Conservation (phyloP, 257 asterid genomes). For the Primulina eburnea region DNA sequence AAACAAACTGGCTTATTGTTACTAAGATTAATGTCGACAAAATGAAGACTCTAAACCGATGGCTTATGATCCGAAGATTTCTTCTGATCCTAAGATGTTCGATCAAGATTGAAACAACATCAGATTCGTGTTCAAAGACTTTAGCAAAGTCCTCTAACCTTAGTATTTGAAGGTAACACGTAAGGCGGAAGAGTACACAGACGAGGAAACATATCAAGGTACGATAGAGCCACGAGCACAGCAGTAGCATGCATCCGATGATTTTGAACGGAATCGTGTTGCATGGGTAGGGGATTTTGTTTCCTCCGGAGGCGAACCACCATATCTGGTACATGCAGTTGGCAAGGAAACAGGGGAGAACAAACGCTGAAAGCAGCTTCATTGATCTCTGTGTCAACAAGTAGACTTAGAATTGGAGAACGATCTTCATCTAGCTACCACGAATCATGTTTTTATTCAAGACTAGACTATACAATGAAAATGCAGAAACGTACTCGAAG, state of each 20-base stretch:
- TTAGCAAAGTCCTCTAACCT: constrained; percentile 73
- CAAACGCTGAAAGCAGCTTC: constrained; percentile 76
- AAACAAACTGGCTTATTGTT: constrained; percentile 70
- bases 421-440: not conserved
- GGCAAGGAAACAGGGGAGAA: constrained; percentile 72
- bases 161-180: constrained; percentile 70
- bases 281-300: constrained; percentile 69
- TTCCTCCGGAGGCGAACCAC: constrained; percentile 90
- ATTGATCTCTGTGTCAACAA: constrained; percentile 62
- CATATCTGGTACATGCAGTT: constrained; percentile 77
- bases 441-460: not conserved
- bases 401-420: not conserved
- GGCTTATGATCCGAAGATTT: constrained; percentile 79
- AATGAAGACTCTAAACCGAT: constrained; percentile 76
- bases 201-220: constrained; percentile 70
- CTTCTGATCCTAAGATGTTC: constrained; percentile 87
- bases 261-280: constrained; percentile 55
- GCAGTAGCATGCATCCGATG: constrained; percentile 51
- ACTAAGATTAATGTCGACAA: constrained; percentile 61
- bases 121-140: constrained; percentile 68
- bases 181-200: constrained; percentile 80
- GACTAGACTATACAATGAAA: not conserved
- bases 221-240: constrained; percentile 87
- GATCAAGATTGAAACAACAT: constrained; percentile 58
- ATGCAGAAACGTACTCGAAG: constrained; percentile 50